Conservation (phyloP, 208 protist genomes). For the Leishmania braziliensis region DNA sequence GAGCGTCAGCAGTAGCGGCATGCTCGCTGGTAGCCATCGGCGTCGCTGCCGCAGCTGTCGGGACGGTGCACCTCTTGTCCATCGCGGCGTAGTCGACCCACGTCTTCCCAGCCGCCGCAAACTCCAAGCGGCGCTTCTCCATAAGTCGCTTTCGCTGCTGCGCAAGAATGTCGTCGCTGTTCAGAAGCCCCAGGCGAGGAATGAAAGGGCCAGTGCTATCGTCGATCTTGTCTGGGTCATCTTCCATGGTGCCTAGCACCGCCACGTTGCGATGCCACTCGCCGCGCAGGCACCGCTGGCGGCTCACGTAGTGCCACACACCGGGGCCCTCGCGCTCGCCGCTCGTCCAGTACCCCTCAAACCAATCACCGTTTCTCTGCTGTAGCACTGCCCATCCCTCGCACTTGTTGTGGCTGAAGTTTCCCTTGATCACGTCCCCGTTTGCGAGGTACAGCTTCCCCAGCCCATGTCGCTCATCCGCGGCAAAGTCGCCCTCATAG, state of each 20-base stretch:
- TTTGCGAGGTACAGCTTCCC: constrained; percentile 84
- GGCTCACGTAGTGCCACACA: constrained; percentile 80
- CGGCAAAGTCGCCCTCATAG: constrained; percentile 85
- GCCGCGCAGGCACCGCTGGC: constrained; percentile 74
- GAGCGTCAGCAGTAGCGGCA: not conserved
- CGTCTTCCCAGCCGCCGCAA: constrained; percentile 42
- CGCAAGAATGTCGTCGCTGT: constrained; percentile 66
- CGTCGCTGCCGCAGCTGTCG: not conserved
- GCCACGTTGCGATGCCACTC: constrained; percentile 86
- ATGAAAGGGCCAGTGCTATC: constrained; percentile 68
- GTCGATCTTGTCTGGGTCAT: constrained; percentile 71
- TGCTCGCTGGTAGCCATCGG: not conserved
- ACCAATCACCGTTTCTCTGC: constrained; percentile 76
- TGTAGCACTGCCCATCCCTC: constrained; percentile 84
- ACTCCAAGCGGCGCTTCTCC: constrained; percentile 63
- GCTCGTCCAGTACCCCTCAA: constrained; percentile 82
- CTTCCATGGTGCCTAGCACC: constrained; percentile 76
- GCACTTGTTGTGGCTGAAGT: constrained; percentile 61
- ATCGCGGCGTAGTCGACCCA: constrained; percentile 54
- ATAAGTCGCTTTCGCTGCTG: constrained; percentile 64
- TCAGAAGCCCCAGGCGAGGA: constrained; percentile 70
- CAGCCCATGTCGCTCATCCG: constrained; percentile 66
- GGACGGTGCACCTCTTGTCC: not conserved
- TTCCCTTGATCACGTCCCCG: constrained; percentile 83
- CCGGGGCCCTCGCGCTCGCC: constrained; percentile 87